Conservation (phyloP, 202 grass and related monocot genomes). For the Panicum virgatum region DNA sequence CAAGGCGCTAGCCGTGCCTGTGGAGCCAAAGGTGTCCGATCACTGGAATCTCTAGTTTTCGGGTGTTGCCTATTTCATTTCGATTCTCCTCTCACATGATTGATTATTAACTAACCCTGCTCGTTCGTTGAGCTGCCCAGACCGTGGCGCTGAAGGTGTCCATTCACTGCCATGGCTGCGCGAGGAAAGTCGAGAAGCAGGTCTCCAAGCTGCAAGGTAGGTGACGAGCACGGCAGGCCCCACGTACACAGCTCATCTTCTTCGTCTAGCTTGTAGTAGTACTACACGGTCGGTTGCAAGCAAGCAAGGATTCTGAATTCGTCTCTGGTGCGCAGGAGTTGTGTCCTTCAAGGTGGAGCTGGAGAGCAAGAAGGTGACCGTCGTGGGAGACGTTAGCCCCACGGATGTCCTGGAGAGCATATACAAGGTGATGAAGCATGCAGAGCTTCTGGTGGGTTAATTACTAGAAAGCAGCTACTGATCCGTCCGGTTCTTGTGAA, state of each 20-base stretch:
- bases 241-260: neutral
- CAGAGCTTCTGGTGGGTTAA: constrained; percentile 53
- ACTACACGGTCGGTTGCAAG: neutral
- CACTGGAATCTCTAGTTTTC: neutral
- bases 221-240: neutral
- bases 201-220: constrained; percentile 80
- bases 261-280: neutral
- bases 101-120: neutral
- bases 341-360: constrained; percentile 75
- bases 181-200: constrained; percentile 80
- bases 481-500: neutral
- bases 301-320: neutral
- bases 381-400: constrained; percentile 65
- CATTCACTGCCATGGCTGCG: constrained; percentile 85
- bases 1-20: constrained; percentile 35
- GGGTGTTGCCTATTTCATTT: too few species aligned
- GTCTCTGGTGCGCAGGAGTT: constrained; percentile 44
- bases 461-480: neutral
- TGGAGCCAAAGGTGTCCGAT: constrained; percentile 44
- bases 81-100: neutral
- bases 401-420: constrained; percentile 65
- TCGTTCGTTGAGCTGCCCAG: constrained; percentile 32
- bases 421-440: constrained; percentile 71
- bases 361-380: constrained; percentile 73
- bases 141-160: constrained; percentile 75